Conservation (phyloP, 2,329 filamentous ascomycete species). For the Aspergillus proliferans region DNA sequence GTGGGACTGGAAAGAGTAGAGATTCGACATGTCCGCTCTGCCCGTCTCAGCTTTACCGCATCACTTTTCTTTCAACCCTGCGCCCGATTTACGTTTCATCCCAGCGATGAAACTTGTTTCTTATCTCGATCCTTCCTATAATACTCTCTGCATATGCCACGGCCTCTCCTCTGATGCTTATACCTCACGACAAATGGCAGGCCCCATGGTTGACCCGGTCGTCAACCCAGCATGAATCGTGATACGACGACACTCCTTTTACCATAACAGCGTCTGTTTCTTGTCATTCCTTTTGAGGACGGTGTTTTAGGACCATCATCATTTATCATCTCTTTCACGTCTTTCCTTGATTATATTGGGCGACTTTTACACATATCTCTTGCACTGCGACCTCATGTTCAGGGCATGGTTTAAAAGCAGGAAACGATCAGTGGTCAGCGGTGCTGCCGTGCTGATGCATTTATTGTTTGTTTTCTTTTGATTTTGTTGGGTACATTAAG, state of each 20-base stretch:
- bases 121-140: constrained; percentile 2
- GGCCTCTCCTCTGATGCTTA: constrained; percentile 17
- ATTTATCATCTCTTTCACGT: constrained; percentile 10
- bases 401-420: too few species aligned
- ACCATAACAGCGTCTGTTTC: constrained; percentile 10
- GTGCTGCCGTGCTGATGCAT: constrained; percentile 15
- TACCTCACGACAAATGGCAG: constrained; percentile 14
- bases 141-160: constrained; percentile 16
- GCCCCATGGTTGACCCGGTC: constrained; percentile 21
- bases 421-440: constrained; percentile 6
- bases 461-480: constrained; percentile 5
- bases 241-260: constrained; percentile 20
- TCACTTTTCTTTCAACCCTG: constrained; percentile 2
- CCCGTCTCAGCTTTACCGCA: constrained; percentile 1
- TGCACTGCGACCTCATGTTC: not conserved
- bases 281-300: constrained; percentile 9
- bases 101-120: not conserved
- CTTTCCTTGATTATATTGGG: constrained; percentile 8
- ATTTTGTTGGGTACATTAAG: constrained; percentile 1
- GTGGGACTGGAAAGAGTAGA: constrained; percentile 84
- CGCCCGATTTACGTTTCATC: not conserved
- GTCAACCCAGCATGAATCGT: constrained; percentile 21
- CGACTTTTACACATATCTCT: not conserved
- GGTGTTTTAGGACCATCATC: constrained; percentile 15
- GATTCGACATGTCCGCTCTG: not conserved